Base-by-base conservation (phyloP, 2,329 filamentous ascomycete genomes). In the Fusarium virguliforme region DNA sequence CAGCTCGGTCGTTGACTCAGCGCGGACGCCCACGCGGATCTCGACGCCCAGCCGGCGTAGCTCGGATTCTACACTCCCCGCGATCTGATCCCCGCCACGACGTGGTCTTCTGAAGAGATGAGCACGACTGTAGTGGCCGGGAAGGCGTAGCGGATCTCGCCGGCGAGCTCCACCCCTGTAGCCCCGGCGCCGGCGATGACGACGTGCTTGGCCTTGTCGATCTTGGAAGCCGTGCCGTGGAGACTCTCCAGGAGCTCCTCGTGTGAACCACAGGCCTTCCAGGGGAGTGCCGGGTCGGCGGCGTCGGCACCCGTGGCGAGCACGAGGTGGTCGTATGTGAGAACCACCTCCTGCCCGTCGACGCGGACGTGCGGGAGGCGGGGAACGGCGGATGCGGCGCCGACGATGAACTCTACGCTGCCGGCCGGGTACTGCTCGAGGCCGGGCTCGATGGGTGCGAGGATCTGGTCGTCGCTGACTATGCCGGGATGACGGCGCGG, bases 131-230 rank as follows among this genome's bases (percentile, higher is more conserved):
- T 81, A 70, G 87, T 87, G 26, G 82, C 79, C 68, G 83, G 83
- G 75, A 82, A 89, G 70, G 84, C 85, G 76, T 81, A 85, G 53
- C 81, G 83, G 28, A 90, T 82, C 81, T 90, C 88, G 41, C 83
- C 87, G 3, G 86, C 85, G 5, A 83, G 76, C 79, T 90, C 88
- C 60, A 88, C 82, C 60, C 88, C 88, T 2, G 88, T 90, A 51
- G 84, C 72, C 40, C 88, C 88, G 1, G 83, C 87, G 55, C 88
- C 88, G 4, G 83, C 88, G n/a, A 90, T 79, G 63, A 89, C 82
- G 73, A 90, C 84, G 76, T 85, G 84, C 65, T 79, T 79, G 4
- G 88, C 88, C 2, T 79, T 78, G 38, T 74, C 71, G 61, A 89
- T 81, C 55, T 79, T 79, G 8, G 80, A 78, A 43, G 82, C 80